phyloP scores from a whole-genome alignment of 768 basidiomycete genomes.

The Mycena crocata region DNA sequence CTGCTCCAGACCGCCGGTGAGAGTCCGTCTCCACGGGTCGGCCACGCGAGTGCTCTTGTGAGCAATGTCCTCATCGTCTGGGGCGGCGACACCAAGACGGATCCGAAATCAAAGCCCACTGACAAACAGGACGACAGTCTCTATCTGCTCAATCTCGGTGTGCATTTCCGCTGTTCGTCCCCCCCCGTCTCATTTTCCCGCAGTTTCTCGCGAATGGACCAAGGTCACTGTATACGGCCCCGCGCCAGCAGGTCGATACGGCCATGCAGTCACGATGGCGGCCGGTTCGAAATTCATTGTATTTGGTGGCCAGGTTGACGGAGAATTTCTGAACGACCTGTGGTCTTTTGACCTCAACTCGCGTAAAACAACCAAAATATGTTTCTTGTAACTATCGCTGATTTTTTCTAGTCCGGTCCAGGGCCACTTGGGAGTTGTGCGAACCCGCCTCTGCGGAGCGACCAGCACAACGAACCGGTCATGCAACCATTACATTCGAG shows the following conservation, averaged over 20 bases:
- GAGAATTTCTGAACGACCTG: constrained; percentile 93
- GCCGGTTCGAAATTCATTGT: constrained; percentile 89
- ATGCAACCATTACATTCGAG: constrained; percentile 85
- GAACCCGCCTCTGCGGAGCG: constrained; percentile 69
- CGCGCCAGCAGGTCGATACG: constrained; percentile 90
- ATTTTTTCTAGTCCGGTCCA: constrained; percentile 75
- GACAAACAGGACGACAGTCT: constrained; percentile 93
- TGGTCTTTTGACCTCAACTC: constrained; percentile 98
- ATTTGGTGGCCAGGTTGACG: constrained; percentile 97
- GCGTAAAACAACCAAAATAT: constrained; percentile 55
- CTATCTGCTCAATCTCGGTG: constrained; percentile 94
- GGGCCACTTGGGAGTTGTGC: constrained; percentile 85
- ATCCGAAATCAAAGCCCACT: constrained; percentile 64
- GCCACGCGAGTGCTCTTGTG: constrained; percentile 95
- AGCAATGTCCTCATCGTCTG: constrained; percentile 96
- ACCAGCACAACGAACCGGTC: constrained; percentile 91
- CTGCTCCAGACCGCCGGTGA: constrained; percentile 91
- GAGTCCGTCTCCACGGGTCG: constrained; percentile 90
- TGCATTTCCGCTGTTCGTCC: constrained; percentile 44
- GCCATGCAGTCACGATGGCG: constrained; percentile 94
- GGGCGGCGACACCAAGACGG: constrained; percentile 97
- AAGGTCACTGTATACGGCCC: constrained; percentile 81
- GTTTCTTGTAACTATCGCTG: constrained; percentile 12
- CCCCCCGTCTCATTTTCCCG: constrained; percentile 11
- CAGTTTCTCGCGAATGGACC: constrained; percentile 97